Evolutionary conservation across 1,139 yeast species (phyloP).

Genomic region (Candida buenavistaensis): DNA sequence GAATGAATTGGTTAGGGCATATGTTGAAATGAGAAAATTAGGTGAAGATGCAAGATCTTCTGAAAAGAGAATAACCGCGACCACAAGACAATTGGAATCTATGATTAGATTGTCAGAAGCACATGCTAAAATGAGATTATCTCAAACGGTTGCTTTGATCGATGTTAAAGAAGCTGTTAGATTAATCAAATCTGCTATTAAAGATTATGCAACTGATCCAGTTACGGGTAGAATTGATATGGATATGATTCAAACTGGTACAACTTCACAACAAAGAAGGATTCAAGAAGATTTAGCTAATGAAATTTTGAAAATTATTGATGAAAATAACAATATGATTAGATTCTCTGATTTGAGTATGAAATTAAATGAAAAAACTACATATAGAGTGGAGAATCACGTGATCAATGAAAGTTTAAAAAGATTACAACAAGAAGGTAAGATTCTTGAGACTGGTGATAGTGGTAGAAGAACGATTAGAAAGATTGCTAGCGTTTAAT

Average conservation of each 20-base stretch:
- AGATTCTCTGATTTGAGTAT: slow-evolving; percentile 62
- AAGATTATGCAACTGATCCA: slow-evolving; percentile 98
- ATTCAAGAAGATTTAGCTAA: slow-evolving; percentile 71
- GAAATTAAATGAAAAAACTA: slow-evolving; percentile 67
- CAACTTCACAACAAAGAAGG: slow-evolving; percentile 83
- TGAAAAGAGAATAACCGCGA: slow-evolving; percentile 93
- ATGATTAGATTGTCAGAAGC: slow-evolving; percentile 96
- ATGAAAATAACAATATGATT: slow-evolving; percentile 44
- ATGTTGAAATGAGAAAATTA: slow-evolving; percentile 89
- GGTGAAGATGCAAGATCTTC: slow-evolving; percentile 89
- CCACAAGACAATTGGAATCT: slow-evolving; percentile 94
- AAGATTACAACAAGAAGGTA: slow-evolving; percentile 75
- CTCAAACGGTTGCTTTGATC: slow-evolving; percentile 63
- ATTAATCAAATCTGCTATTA: slow-evolving; percentile 87
- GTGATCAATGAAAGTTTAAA: slow-evolving; percentile 71
- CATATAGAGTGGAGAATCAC: slow-evolving; percentile 65
- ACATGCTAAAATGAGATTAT: slow-evolving; percentile 92
- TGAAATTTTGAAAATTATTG: slow-evolving; percentile 53
- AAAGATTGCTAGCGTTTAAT: slow-evolving; percentile 32
- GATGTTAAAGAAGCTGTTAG: slow-evolving; percentile 97
- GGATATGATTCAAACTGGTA: slow-evolving; percentile 97
- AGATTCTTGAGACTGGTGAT: slow-evolving; percentile 69
- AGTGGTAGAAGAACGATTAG: slow-evolving; percentile 70
- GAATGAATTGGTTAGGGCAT: slow-evolving; percentile 80
- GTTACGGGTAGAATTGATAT: slow-evolving; percentile 94